A percentile compares a stretch with the other conserved stretches of the same genome.
Conservation (phyloP, 495 filamentous ascomycete species). For the Penicillium daleae region DNA sequence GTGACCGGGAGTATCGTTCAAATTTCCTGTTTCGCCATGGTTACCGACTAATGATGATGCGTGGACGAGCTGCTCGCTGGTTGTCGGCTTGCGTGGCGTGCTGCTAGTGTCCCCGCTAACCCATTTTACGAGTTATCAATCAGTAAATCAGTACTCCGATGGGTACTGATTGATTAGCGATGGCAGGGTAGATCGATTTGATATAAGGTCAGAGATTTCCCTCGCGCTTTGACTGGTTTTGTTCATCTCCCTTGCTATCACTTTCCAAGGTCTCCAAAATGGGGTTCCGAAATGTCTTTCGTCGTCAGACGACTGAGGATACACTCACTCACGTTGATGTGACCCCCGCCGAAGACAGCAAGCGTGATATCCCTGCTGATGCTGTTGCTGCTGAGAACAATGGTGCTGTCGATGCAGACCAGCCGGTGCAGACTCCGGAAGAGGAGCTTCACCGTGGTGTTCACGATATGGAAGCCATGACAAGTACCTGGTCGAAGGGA, state of each 20-base stretch:
- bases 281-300: slow-evolving; percentile 5
- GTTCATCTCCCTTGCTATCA: background rate
- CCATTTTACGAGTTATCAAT: slow-evolving; percentile 7
- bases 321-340: slow-evolving; percentile 5
- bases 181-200: background rate
- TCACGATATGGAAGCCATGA: slow-evolving; percentile 46
- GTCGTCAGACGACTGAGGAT: slow-evolving; percentile 10
- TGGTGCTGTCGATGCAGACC: background rate
- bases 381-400: slow-evolving; percentile 3
- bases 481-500: slow-evolving; percentile 45
- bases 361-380: background rate
- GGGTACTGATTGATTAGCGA: background rate
- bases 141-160: slow-evolving; percentile 1
- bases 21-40: background rate
- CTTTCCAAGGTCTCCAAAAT: background rate
- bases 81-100: slow-evolving; percentile 9
- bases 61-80: background rate
- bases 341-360: background rate
- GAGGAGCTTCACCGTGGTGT: slow-evolving; percentile 47
- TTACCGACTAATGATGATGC: background rate
- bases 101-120: slow-evolving; percentile 3
- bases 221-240: slow-evolving; percentile 1
- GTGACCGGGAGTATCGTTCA: background rate
- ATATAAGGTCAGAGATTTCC: slow-evolving; percentile 11
- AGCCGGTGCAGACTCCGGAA: background rate